Percentiles rank a stretch among this genome's conserved stretches.
Conservation (phyloP, 2,329 filamentous ascomycete genomes). For the Lachnellula arida region DNA sequence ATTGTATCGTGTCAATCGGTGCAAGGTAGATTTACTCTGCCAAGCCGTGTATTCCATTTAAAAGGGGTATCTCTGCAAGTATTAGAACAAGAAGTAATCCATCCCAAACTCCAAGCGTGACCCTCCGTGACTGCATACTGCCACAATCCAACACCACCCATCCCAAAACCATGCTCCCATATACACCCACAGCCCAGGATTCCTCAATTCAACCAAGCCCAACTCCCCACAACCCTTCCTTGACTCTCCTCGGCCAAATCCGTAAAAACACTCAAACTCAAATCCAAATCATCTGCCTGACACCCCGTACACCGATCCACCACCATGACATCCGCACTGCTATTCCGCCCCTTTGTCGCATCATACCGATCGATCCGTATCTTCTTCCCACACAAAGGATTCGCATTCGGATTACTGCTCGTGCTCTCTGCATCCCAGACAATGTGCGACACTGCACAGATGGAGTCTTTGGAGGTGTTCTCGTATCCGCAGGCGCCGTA, state of each 20-base stretch:
- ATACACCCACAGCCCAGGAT: too few species aligned
- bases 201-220: constrained; percentile 32
- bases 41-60: background rate
- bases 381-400: constrained; percentile 62
- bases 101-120: background rate
- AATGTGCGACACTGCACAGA: constrained; percentile 63
- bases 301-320: constrained; percentile 56
- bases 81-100: background rate
- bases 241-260: constrained; percentile 42
- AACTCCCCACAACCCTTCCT: constrained; percentile 35
- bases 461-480: constrained; percentile 48
- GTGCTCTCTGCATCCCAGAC: constrained; percentile 57
- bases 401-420: constrained; percentile 55
- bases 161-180: background rate
- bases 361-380: constrained; percentile 55
- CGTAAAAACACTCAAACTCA: constrained; percentile 39
- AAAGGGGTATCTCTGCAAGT: background rate
- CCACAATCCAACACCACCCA: background rate
- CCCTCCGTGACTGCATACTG: too few species aligned
- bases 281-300: constrained; percentile 37
- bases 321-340: constrained; percentile 56
- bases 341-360: constrained; percentile 44
- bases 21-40: too few species aligned
- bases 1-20: too few species aligned
- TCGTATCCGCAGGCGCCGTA: constrained; percentile 66